Conservation (phyloP, 2,329 filamentous ascomycete species). For the Chrysosphaeria jannelii region DNA sequence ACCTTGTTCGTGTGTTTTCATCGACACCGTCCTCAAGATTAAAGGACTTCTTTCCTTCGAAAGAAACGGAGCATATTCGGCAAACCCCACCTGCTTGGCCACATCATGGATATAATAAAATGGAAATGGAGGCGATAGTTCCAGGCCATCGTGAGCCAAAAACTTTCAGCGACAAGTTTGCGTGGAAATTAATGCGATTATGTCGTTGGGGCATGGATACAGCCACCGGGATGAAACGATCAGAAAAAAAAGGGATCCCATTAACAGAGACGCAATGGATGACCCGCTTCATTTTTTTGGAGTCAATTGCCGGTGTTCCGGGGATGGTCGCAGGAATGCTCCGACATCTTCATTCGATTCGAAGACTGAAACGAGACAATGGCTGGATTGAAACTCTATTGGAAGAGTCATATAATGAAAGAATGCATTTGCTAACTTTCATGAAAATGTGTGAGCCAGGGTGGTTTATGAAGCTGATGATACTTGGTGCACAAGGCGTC, state of each 20-base stretch:
- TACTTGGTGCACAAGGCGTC: constrained; percentile 75
- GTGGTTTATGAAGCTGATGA: constrained; percentile 66
- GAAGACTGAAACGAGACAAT: constrained; percentile 71
- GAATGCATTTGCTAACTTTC: constrained; percentile 74
- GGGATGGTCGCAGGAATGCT: constrained; percentile 95
- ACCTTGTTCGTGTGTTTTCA: no score
- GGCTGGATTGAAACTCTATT: constrained; percentile 88
- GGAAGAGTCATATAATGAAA: constrained; percentile 74
- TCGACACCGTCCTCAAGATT: constrained; percentile 16
- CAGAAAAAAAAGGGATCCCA: constrained; percentile 23
- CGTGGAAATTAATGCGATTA: constrained; percentile 45
- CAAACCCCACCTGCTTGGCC: constrained; percentile 35
- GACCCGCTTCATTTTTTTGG: constrained; percentile 70
- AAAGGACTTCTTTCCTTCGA: constrained; percentile 30
- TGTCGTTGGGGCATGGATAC: constrained; percentile 57
- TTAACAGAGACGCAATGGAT: constrained; percentile 73
- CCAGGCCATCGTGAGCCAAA: constrained; percentile 50
- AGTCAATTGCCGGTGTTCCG: constrained; percentile 80
- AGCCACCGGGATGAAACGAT: constrained; percentile 39
- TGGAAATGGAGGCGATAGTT: constrained; percentile 45
- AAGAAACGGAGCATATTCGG: constrained; percentile 28
- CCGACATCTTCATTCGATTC: constrained; percentile 56
- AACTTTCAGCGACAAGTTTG: constrained; percentile 46
- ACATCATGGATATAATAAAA: constrained; percentile 42
- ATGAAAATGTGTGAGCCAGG: constrained; percentile 57